Base-by-base conservation (phyloP, 768 basidiomycete species). In the Suillus weaverae region DNA sequence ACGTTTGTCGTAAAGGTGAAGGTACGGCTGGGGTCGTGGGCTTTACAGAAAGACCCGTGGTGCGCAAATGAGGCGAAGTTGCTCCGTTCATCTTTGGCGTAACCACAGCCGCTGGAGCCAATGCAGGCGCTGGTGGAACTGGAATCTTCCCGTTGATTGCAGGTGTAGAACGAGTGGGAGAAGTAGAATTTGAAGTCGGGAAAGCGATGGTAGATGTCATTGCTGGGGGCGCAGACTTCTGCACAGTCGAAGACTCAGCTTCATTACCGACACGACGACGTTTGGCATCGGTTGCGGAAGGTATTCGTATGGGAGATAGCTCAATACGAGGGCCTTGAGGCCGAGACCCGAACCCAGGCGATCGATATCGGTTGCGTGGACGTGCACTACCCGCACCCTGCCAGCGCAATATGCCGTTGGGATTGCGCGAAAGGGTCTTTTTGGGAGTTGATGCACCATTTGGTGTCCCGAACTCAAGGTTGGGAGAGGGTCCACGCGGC, bases 301-400 rank as follows among this genome's bases (percentile, higher is more conserved):
- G 73, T 3, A 74, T 74, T 68, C 80, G 80, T 18, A 26, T 38
- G 54, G 74, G 79, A 16, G 78, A 76, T 10, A 83, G 60, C 67
- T 75, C 83, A 64, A 84, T 82, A 66, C 78, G 80, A 44, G 83
- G 74, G 39, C 83, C 78, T 51, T 81, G 70, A 20, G 84, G 76
- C 14, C 85, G 79, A 26, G 87, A 80, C 5, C 87, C 85, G 71
- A 93, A 92, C 5, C 87, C 88, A 54, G 91, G 90, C 10, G 90
- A 91, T 60, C 85, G 83, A 71, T 86, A 90, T 50, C 90, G 87
- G 73, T 90, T 92, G 55, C 84, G 84, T 22, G 81, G 78, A 69
- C 83, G 87, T 14, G 91, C 86, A 69, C 89, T 91, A 50, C 91
- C 90, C 38, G 80, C 88, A n/a, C 91, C 92, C 68, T 87, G 84